phyloP scores from a whole-genome alignment of 2,329 filamentous ascomycete species.

The Fusarium pseudoanthophilum region DNA sequence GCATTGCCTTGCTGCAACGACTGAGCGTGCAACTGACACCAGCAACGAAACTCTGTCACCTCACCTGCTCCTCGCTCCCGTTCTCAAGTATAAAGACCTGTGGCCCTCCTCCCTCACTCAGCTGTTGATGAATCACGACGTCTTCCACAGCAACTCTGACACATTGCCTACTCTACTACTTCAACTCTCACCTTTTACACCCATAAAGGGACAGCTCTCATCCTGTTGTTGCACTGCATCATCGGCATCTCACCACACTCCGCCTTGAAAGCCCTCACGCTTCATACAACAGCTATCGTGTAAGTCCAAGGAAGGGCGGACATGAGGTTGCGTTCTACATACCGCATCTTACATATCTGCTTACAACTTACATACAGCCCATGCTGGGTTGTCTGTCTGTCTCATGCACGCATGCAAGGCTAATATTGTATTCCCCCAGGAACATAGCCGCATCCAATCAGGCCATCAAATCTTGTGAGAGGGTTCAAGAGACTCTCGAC shows the following conservation, averaged over 20 bases:
- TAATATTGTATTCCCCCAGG: slow-evolving; percentile 36
- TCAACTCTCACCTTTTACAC: slow-evolving; percentile 2
- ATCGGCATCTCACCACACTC: slow-evolving; percentile 11
- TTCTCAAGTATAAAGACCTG: slow-evolving; percentile 35
- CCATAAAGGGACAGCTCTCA: neutral
- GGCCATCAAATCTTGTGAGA: slow-evolving; percentile 35
- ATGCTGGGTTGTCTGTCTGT: slow-evolving; percentile 21
- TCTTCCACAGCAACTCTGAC: slow-evolving; percentile 11
- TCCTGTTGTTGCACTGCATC: slow-evolving; percentile 5
- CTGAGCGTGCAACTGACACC: slow-evolving; percentile 14
- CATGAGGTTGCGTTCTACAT: slow-evolving; percentile 15
- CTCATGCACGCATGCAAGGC: slow-evolving; percentile 36
- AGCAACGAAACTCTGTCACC: slow-evolving; percentile 1
- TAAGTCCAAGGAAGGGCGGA: slow-evolving; percentile 25
- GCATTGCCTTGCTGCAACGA: slow-evolving; percentile 8
- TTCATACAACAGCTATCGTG: slow-evolving; percentile 7
- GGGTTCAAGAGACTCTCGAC: slow-evolving; percentile 29
- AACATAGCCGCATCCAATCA: slow-evolving; percentile 38
- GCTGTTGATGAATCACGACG: slow-evolving; percentile 3
- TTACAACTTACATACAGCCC: slow-evolving; percentile 9
- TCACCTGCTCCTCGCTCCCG: slow-evolving; percentile 8
- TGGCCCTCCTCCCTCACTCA: slow-evolving; percentile 6
- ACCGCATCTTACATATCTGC: slow-evolving; percentile 16
- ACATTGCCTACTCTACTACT: slow-evolving; percentile 2
- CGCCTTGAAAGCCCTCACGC: slow-evolving; percentile 1